These are phyloP conservation scores for Ziziphus jujuba DNA, from an alignment of 306 rosid genomes.

Conservation along the genomic window DNA sequence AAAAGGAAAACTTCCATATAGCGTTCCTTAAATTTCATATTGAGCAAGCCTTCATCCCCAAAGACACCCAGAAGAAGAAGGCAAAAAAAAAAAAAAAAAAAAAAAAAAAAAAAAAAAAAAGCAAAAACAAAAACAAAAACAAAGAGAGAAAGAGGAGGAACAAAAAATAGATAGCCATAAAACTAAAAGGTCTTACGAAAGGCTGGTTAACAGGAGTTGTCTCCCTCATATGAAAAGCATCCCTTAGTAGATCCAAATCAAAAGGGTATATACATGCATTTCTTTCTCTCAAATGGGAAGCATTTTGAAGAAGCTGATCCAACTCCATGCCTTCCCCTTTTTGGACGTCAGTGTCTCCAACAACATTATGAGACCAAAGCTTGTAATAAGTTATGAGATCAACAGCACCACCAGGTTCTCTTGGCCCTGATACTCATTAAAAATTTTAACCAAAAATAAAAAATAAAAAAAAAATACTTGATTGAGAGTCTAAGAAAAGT, in stretches of 20 bases:
- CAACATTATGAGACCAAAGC: constrained; percentile 31
- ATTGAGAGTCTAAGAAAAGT: neutral
- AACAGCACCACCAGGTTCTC: constrained; percentile 36
- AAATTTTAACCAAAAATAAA: neutral
- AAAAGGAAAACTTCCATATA: too few relatives aligned
- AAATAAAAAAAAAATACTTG: neutral
- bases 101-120: neutral
- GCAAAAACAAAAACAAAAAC: neutral
- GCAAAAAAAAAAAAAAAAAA: too few relatives aligned
- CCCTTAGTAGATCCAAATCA: constrained; percentile 21
- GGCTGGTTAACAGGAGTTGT: constrained; percentile 24
- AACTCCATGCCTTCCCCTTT: constrained; percentile 42
- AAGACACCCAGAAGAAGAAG: neutral
- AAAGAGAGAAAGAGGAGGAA: too few relatives aligned
- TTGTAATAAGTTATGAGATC: constrained; percentile 34
- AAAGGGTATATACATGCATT: constrained; percentile 20
- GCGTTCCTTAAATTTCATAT: neutral
- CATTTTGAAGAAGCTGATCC: constrained; percentile 28
- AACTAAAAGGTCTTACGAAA: constrained; percentile 25
- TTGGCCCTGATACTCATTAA: constrained; percentile 22
- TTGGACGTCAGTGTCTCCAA: constrained; percentile 29
- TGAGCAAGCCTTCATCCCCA: neutral
- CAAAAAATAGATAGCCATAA: neutral
- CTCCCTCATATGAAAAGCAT: constrained; percentile 33
- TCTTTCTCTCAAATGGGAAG: constrained; percentile 9